Base-by-base conservation (phyloP, 768 basidiomycete genomes). In the Lactarius hengduanensis region DNA sequence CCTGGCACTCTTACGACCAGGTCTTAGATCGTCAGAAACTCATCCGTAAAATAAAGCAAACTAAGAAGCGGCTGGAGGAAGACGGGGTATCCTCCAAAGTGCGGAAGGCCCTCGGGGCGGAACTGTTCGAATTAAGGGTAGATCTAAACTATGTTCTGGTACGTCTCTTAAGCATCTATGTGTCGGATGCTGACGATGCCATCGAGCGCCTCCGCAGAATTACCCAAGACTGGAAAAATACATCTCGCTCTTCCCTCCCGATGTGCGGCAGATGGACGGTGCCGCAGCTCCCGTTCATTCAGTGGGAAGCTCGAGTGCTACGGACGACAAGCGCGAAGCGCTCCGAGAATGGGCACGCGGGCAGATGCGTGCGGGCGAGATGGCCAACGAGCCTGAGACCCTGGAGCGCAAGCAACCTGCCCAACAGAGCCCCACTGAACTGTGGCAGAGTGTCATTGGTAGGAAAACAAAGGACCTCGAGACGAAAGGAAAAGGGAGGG, bases 111-210 rank as follows among this genome's bases (percentile, higher is more conserved):
- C 73, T 88, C 13, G 79, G 85, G 64, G 73, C 76, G 47, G 76
- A 82, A 15, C 73, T 97, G 45, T 73, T 78, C 10, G 82, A 87
- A 64, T 79, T 92, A 18, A 83, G 96, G n/a, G 83, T 96, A 16
- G 94, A 96, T 74, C 80, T 97, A 55, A 95, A 96, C 74, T 98
- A 98, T 74, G 85, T 96, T 59, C 74, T 94, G 75, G 95, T 94
- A 69, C 65, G 77, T 40, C 77, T 70, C 18, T 64, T 54, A 32
- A 22, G 60, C n/a, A 50, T 58, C 30, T 22, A 50, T 50, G 10
- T 26, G 22, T 20, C n/a, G 22, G 4, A 6, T 50, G 47, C 45
- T 22, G 15, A 13, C 13, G 47, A 22, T 13, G 11, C 20, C 22
- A 47, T 11, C 3, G 45, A 47, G n/a, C 1, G 5, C 47, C 60